Evolutionary conservation across 164 flowering plant genomes (phyloP).

Genomic region (Dillenia turbinata): DNA sequence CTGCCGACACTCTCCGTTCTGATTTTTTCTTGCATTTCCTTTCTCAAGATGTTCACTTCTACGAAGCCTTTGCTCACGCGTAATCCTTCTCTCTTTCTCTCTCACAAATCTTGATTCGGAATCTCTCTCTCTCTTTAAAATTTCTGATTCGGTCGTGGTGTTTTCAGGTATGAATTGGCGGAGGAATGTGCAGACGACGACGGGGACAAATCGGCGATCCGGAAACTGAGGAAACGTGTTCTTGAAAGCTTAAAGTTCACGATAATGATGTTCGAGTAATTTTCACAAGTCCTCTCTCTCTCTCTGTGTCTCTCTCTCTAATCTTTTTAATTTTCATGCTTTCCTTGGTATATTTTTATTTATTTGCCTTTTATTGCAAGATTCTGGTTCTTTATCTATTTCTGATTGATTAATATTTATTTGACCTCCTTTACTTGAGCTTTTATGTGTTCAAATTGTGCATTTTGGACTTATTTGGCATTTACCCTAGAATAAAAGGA

Average conservation of each 20-base stretch:
- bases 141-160: background rate
- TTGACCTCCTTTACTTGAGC: too few relatives aligned
- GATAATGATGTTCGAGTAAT: slow-evolving; percentile 46
- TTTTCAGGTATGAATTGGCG: slow-evolving; percentile 48
- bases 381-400: too few relatives aligned
- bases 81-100: slow-evolving; percentile 18
- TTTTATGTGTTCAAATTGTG: too few relatives aligned
- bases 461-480: too few relatives aligned
- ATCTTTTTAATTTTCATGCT: too few relatives aligned
- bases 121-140: background rate
- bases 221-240: slow-evolving; percentile 46
- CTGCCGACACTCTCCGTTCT: slow-evolving; percentile 48
- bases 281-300: background rate
- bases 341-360: too few relatives aligned
- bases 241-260: slow-evolving; percentile 58
- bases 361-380: too few relatives aligned
- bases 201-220: slow-evolving; percentile 48
- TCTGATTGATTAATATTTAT: too few relatives aligned
- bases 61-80: slow-evolving; percentile 64
- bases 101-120: background rate
- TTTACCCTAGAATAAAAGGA: too few relatives aligned
- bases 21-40: slow-evolving; percentile 52
- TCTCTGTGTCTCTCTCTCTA: too few relatives aligned
- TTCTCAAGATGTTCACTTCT: slow-evolving; percentile 59
- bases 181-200: slow-evolving; percentile 74